Base-by-base conservation (phyloP, 1,139 yeast genomes). In the Kurtzmaniella quercitrusa region DNA sequence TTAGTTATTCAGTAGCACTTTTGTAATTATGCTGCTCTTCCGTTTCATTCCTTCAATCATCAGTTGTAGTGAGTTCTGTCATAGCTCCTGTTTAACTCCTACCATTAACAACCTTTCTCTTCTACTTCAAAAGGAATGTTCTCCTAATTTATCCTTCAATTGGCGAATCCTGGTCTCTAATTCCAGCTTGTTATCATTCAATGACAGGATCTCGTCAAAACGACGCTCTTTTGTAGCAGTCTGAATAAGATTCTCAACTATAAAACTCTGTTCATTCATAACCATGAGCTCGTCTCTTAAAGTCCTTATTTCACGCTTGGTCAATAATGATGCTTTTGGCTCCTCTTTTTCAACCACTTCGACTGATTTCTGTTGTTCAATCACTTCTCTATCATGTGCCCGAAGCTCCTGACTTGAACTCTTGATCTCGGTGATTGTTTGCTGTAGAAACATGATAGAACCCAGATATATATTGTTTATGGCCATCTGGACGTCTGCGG, bases 201-300 rank as follows among this genome's bases (percentile, higher is more conserved):
- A 65, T 0, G 88, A 75, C 17, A 67, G 69, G 40, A 89, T 63
- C 57, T 89, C 96, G 49, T 90, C 96, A 57, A 88, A 89, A 50
- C 80, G 78, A 38, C 97, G 68, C 45, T 77, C 79, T 50, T 72
- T 73, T 46, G 84, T 87, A 38, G 84, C 79, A 16, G 75, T 79
- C 3, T 72, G 68, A 17, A 86, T 75, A 74, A 84, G 76, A 19
- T 77, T 74, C 45, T 80, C 79, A 3, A 91, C 82, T 49, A 91
- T 63, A 53, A 79, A 89, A 55, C 74, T 73, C 56, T 91, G 98
- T 57, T 91, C 97, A 50, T 85, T 85, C 63, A 89, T 68, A 12
- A 91, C 96, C 84, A 90, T 85, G 45, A 91, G 63, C 52, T 85
- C 85, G 53, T 89, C 94, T 45, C 94, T 70, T 33, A 77, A 64